phyloP scores from a whole-genome alignment of 106 monocot genomes.

The Acanthochlamys bracteata region DNA sequence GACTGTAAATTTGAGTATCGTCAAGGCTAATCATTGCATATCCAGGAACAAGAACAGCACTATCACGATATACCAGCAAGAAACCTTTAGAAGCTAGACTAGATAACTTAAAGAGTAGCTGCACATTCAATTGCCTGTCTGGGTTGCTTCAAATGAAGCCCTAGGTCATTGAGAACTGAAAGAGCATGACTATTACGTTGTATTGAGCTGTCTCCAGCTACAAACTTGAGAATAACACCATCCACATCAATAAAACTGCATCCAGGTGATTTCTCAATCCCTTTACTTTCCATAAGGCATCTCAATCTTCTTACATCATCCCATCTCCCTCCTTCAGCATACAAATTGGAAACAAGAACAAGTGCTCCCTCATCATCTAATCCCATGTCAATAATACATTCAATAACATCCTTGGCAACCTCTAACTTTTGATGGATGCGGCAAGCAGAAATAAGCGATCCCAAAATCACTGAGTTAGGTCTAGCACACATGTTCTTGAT shows the following conservation, averaged over 20 bases:
- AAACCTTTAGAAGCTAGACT: no score
- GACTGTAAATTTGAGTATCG: no score
- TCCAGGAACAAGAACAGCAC: no score
- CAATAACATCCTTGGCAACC: constrained; percentile 10
- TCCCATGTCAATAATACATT: constrained; percentile 4
- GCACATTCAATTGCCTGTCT: no score
- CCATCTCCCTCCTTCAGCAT: constrained; percentile 28
- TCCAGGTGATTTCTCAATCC: constrained; percentile 33
- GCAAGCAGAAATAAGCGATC: constrained; percentile 34
- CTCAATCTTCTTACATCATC: constrained; percentile 30
- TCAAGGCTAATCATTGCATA: no score
- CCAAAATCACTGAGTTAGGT: constrained; percentile 25
- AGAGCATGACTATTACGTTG: background rate
- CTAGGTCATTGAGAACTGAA: constrained; percentile 10
- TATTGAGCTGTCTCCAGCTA: constrained; percentile 6
- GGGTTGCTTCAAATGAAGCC: no score
- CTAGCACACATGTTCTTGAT: constrained; percentile 19
- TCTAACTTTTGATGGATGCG: constrained; percentile 13
- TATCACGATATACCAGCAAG: no score
- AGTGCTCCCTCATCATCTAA: constrained; percentile 25
- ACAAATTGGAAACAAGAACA: constrained; percentile 32
- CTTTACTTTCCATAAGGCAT: constrained; percentile 16
- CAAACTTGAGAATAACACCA: constrained; percentile 12
- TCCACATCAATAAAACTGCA: constrained; percentile 26
- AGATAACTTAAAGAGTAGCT: no score